These are phyloP conservation scores for Ceratobasidium sp. DNA, from an alignment of 1,284 basidiomycete species.

Conservation along the genomic window DNA sequence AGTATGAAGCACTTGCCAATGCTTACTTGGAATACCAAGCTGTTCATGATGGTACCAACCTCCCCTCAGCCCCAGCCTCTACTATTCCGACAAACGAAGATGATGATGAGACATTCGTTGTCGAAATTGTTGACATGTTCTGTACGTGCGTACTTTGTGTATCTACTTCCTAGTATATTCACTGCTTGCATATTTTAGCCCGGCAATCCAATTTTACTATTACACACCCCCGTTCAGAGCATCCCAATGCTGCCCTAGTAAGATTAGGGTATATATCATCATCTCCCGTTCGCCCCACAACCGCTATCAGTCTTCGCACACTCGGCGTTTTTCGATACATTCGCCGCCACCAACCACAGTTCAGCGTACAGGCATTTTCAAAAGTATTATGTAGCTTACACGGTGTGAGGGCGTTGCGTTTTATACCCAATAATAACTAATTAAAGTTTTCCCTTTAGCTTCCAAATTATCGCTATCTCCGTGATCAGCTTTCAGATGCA, in stretches of 20 bases:
- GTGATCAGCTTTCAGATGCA: conserved; percentile 50
- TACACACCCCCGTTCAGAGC: background rate
- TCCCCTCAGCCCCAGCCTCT: background rate
- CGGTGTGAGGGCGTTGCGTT: too few relatives aligned
- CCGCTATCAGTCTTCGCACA: conserved; percentile 55
- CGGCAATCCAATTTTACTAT: background rate
- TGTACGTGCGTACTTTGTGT: background rate
- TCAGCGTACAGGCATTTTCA: conserved; percentile 57
- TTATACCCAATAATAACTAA: too few relatives aligned
- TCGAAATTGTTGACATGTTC: conserved; percentile 8
- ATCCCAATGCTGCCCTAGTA: background rate
- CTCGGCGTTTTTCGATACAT: conserved; percentile 55
- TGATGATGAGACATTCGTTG: background rate
- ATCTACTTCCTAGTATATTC: too few relatives aligned
- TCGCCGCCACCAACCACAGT: conserved; percentile 52
- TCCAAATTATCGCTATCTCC: conserved; percentile 51
- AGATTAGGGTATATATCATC: background rate
- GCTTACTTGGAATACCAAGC: conserved; percentile 6
- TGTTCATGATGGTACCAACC: background rate
- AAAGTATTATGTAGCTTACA: conserved; percentile 58
- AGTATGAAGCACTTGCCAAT: background rate
- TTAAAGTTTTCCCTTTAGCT: conserved; percentile 45
- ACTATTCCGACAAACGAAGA: background rate
- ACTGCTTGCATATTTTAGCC: background rate
- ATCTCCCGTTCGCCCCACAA: conserved; percentile 45